Evolutionary conservation across 2,329 filamentous ascomycete species (phyloP), one percentile per base, ranked within the genome.

Genomic region (Aureobasidium sp.): DNA sequence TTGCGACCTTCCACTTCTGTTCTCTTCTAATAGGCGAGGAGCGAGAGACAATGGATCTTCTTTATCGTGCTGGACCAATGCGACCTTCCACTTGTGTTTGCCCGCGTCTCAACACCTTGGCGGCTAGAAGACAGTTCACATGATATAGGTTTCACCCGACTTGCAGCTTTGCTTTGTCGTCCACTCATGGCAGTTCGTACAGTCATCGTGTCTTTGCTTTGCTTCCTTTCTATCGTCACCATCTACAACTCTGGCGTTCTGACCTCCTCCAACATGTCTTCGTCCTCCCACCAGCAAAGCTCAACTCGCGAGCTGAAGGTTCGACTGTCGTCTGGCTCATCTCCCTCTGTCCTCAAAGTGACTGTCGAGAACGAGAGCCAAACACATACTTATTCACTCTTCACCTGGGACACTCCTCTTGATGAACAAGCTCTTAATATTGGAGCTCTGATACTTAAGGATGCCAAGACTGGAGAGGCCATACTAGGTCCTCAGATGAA

Each of bases 351-450:
- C 13, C 67, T 70, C 15, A 57, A 37, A 36, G 68, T 76, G 27
- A 74, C 70, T 1, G 65, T 77, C 52, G 70, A 71, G 10, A 77
- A 77, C 61, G 68, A 66, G 42, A 69, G 69, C 47, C 69, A 70
- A 1, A 64, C 67, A 9, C 69, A 69, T 2, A 65, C 72, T 1
- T 71, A 73, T 61, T 74, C 75, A 0, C 55, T 78, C 8, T 66
- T 75, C 29, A 72, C 69, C 64, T 77, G 75, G 75, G 69, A 72
- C 50, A 74, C 74, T 1, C 75, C 75, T 5, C 66, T 78, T 45
- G 76, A 78, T 61, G 63, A 69, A 2, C 66, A 70, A 39, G 74
- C 74, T 10, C 61, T 73, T 21, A 73, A 73, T 25, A 71, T 73
- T 3, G 75, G 75, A 16, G 68, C 77, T 5, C 73, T 77, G 63